Conservation (phyloP, 169 alveolate species). For the Eimeria praecox region DNA sequence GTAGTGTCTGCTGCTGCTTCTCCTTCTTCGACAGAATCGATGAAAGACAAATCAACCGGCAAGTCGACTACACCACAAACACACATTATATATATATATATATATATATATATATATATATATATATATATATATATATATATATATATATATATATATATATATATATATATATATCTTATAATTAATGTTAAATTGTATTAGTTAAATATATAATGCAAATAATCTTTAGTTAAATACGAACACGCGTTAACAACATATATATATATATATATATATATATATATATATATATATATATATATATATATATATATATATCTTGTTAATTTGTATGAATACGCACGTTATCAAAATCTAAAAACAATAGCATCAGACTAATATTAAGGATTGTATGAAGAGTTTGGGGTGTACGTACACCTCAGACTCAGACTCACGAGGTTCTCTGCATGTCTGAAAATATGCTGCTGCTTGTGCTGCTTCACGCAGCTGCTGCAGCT, state of each 20-base stretch:
- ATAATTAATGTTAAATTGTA: too few relatives aligned
- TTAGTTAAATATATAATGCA: too few relatives aligned
- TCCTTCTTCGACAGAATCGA: neutral
- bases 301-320: neutral
- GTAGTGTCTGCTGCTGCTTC: neutral
- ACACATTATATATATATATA: too few relatives aligned
- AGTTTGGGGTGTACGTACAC: neutral
- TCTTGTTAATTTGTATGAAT: neutral
- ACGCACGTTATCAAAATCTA: too few relatives aligned
- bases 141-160: too few relatives aligned
- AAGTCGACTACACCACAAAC: too few relatives aligned
- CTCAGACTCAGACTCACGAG: neutral
- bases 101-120: too few relatives aligned
- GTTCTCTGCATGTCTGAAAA: neutral
- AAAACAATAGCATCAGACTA: neutral
- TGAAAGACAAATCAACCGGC: too few relatives aligned
- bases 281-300: neutral
- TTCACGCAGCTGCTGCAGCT: neutral
- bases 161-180: too few relatives aligned
- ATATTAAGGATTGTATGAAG: neutral
- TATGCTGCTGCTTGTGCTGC: neutral
- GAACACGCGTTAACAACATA: too few relatives aligned
- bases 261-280: neutral
- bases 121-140: too few relatives aligned
- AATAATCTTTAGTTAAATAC: too few relatives aligned